These are phyloP conservation scores for Myrica gale DNA, from an alignment of 306 rosid species.

Conservation along the genomic window DNA sequence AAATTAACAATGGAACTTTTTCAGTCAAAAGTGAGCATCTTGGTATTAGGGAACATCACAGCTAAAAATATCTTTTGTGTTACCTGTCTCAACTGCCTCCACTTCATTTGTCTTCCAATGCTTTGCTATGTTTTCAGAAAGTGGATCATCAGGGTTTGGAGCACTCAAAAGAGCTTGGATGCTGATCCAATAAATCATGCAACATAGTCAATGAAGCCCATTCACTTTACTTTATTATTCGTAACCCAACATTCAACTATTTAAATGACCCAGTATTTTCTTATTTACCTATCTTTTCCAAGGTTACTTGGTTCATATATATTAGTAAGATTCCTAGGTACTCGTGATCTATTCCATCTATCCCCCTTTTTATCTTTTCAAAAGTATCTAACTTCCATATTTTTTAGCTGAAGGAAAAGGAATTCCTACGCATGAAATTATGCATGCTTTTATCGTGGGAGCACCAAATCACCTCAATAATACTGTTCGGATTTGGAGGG, in stretches of 20 bases:
- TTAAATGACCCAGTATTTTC: neutral
- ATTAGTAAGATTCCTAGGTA: no score
- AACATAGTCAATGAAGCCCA: slow-evolving; percentile 3
- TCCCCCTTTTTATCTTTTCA: neutral
- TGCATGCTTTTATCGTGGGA: neutral
- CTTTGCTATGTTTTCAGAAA: slow-evolving; percentile 93
- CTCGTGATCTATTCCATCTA: no score
- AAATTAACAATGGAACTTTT: neutral
- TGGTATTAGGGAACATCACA: neutral
- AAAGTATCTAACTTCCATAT: no score
- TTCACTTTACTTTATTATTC: neutral
- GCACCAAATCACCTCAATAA: slow-evolving; percentile 56
- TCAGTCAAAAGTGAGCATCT: slow-evolving; percentile 1
- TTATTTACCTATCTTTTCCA: neutral
- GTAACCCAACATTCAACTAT: neutral
- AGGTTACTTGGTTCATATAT: neutral
- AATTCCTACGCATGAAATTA: neutral
- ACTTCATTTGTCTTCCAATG: slow-evolving; percentile 90
- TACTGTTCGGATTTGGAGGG: slow-evolving; percentile 87
- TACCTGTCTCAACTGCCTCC: slow-evolving; percentile 97
- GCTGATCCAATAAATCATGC: slow-evolving; percentile 34
- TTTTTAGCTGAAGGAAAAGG: neutral
- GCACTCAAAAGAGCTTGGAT: slow-evolving; percentile 98
- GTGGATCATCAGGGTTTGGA: slow-evolving; percentile 97
- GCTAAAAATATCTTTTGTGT: neutral